Base-by-base conservation (phyloP, 108 stramenopile species). In the Nitzschia inconspicua region DNA sequence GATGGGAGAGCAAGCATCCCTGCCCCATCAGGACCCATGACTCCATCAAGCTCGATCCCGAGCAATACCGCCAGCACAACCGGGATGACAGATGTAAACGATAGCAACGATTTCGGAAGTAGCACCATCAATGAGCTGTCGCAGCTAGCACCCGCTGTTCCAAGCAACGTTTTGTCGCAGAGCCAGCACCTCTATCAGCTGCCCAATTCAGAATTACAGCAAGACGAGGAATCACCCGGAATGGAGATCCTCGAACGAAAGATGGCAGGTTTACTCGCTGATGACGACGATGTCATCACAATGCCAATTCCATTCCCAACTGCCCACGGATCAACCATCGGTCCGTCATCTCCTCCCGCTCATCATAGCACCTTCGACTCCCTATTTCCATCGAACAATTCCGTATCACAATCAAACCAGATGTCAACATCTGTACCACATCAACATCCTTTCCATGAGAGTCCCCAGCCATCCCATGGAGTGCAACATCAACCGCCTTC, bases 181-280 rank as follows among this genome's bases (percentile, higher is more conserved):
- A 49, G 4, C 22, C 48, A 49, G 25, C 48, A 47, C 22, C 60
- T 41, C 1, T 36, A 27, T 37, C 16, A 28, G 13, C 32, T n/a
- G n/a, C 32, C 19, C 35, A 37, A 55, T 6, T 6, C 19, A 25
- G 46, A 47, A 29, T 5, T 42, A 2, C 59, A 42, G 7, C 30
- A 29, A 3, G 61, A 60, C 22, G 60, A 51, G 37, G 53, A 23
- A 11, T 54, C 53, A 22, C 53, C 53, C 23, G 37, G 34, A 8
- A 72, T 72, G 70, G 55, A 63, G 7, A 31, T 51, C 2, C 13
- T 72, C 24, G 70, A 72, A 31, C 44, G 55, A 3, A 63, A 72
- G 28, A 72, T 72, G 70, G 62, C 62, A 16, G 32, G 41, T 27
- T 50, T 72, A 26, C 54, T 72, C n/a, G 44, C 70, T 1, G 70